Conservation (phyloP, 495 filamentous ascomycete species). For the Mytilinidion resinicola region DNA sequence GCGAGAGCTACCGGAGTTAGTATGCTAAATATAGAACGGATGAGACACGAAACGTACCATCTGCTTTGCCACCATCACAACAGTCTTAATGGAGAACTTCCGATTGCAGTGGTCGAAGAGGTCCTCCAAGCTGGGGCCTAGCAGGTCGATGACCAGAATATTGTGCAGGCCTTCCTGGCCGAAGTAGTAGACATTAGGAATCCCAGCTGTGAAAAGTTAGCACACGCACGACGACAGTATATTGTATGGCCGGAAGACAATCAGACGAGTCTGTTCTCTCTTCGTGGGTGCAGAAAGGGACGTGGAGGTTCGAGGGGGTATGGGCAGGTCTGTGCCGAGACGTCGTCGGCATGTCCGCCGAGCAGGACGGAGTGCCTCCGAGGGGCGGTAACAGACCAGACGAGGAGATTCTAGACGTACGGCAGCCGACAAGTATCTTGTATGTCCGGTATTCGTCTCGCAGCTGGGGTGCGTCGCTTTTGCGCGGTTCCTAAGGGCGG, state of each 20-base stretch:
- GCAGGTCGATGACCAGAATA: constrained; percentile 96
- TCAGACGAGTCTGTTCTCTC: neutral
- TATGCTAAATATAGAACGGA: constrained; percentile 7
- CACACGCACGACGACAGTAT: neutral
- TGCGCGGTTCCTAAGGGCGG: constrained; percentile 74
- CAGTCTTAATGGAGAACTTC: constrained; percentile 92
- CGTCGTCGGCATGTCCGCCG: neutral
- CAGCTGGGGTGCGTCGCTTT: constrained; percentile 96
- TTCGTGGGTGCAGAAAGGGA: neutral
- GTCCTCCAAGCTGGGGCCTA: constrained; percentile 93
- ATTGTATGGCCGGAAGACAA: neutral
- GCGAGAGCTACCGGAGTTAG: constrained; percentile 61
- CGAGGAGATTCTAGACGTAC: constrained; percentile 63
- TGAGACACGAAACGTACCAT: constrained; percentile 60
- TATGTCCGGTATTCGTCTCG: constrained; percentile 99
- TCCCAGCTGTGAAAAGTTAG: constrained; percentile 60
- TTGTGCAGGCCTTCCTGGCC: constrained; percentile 99
- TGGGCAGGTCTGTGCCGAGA: neutral
- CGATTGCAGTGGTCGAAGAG: constrained; percentile 97
- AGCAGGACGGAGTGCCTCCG: neutral
- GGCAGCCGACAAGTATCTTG: constrained; percentile 98
- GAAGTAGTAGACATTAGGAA: constrained; percentile 99
- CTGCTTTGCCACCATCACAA: constrained; percentile 99
- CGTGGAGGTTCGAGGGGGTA: neutral
- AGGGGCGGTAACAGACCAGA: neutral